These are phyloP conservation scores for Pseudogymnoascus sp. DNA, from an alignment of 2,329 filamentous ascomycete genomes.

Conservation along the genomic window DNA sequence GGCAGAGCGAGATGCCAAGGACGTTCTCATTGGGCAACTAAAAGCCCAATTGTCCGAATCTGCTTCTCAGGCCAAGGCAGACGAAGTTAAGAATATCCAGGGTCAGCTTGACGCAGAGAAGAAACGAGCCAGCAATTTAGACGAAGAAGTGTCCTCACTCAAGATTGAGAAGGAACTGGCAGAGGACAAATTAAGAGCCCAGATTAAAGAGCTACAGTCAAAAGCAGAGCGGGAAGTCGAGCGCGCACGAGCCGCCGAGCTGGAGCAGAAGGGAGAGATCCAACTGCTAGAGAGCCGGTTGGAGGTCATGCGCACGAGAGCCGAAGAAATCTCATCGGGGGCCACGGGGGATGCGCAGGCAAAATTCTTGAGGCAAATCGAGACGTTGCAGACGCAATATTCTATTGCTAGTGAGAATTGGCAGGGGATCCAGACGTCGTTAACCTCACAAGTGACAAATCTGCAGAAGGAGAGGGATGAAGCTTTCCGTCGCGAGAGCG, in stretches of 20 bases:
- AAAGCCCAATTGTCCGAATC: constrained; percentile 62
- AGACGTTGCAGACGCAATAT: constrained; percentile 93
- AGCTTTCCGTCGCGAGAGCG: constrained; percentile 69
- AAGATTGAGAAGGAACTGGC: constrained; percentile 71
- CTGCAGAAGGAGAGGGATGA: constrained; percentile 92
- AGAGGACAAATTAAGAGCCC: constrained; percentile 59
- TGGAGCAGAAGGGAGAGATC: constrained; percentile 72
- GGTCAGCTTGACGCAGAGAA: constrained; percentile 62
- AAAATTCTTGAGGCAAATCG: constrained; percentile 86
- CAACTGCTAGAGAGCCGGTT: constrained; percentile 78
- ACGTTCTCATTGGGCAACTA: constrained; percentile 57
- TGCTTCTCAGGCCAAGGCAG: constrained; percentile 55
- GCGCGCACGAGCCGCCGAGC: constrained; percentile 56
- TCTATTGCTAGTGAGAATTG: constrained; percentile 92
- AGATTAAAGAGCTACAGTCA: constrained; percentile 64
- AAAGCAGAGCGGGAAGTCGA: constrained; percentile 67
- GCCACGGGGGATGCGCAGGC: constrained; percentile 74
- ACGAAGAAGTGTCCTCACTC: constrained; percentile 53
- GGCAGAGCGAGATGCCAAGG: constrained; percentile 54
- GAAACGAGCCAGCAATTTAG: constrained; percentile 44
- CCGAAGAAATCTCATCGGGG: constrained; percentile 83
- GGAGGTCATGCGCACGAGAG: constrained; percentile 73
- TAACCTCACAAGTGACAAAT: constrained; percentile 66
- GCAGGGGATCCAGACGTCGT: constrained; percentile 86
- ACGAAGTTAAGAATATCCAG: constrained; percentile 57